Conservation (phyloP, 2,329 filamentous ascomycete species). For the Verticillium albo-atrum region DNA sequence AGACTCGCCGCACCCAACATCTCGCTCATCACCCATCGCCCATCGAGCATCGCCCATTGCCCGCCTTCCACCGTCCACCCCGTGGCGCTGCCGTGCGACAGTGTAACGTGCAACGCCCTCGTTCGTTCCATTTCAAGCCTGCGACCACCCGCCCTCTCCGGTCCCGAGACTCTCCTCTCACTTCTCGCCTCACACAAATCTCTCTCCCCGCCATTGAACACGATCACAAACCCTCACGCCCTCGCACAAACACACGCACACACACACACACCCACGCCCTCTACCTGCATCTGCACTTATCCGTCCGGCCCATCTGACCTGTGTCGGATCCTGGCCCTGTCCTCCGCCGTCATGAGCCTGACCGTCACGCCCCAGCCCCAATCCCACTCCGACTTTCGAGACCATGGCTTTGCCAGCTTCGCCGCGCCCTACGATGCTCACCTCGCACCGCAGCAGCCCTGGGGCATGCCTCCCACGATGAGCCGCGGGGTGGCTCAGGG, state of each 20-base stretch:
- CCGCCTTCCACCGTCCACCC: no score
- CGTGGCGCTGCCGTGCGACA: neutral
- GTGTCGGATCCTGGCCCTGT: neutral
- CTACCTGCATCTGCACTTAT: neutral
- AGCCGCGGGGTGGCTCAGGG: no score
- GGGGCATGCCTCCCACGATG: neutral
- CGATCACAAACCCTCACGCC: no score
- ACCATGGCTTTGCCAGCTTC: neutral
- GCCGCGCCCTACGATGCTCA: neutral
- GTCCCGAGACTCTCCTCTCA: neutral
- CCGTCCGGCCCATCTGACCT: neutral
- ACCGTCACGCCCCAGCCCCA: neutral
- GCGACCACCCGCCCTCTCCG: neutral
- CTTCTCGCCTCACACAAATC: neutral
- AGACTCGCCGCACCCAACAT: neutral
- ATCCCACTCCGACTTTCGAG: neutral
- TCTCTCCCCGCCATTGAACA: neutral
- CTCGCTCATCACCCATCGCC: no score
- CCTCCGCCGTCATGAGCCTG: neutral
- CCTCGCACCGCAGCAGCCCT: neutral
- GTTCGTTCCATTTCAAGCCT: neutral
- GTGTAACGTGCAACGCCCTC: neutral
- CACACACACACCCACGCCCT: no score
- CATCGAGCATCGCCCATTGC: no score
- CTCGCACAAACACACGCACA: no score